phyloP scores from a whole-genome alignment of 176 grass and related monocot genomes.

The Zoysia pacifica region DNA sequence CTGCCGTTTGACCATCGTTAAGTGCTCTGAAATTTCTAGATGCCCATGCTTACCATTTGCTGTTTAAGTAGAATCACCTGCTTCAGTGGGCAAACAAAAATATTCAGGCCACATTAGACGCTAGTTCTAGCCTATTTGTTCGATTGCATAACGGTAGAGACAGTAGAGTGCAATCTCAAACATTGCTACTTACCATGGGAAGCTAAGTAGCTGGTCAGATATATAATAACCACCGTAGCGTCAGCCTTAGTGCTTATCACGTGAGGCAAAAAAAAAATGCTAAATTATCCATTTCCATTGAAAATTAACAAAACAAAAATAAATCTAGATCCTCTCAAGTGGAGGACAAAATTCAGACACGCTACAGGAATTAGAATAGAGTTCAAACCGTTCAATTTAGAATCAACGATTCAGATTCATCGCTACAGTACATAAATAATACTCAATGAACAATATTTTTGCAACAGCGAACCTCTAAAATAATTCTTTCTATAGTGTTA shows the following conservation, averaged over 20 bases:
- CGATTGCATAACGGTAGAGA: no score
- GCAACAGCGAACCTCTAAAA: no score
- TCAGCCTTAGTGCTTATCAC: not conserved
- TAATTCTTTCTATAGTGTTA: no score
- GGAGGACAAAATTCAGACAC: no score
- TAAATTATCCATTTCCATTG: not conserved
- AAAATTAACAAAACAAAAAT: conserved; percentile 20
- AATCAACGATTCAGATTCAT: no score
- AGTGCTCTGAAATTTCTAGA: not conserved
- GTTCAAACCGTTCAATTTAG: no score
- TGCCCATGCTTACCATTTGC: conserved; percentile 7
- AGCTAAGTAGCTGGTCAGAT: not conserved
- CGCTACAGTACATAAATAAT: no score
- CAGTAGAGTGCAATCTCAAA: not conserved
- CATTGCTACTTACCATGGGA: not conserved
- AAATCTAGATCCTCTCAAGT: conserved; percentile 1
- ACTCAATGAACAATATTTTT: no score
- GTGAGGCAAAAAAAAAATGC: conserved; percentile 2
- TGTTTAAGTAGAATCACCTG: conserved; percentile 7
- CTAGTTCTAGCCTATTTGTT: no score
- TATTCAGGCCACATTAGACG: no score
- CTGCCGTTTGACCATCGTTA: conserved; percentile 18
- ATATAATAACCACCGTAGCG: not conserved
- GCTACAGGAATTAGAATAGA: no score
- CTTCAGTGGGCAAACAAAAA: not conserved